Percentiles rank a stretch among this genome's conserved stretches.
Conservation (phyloP, 345 rosid genomes). For the Citrus cavaleriei region DNA sequence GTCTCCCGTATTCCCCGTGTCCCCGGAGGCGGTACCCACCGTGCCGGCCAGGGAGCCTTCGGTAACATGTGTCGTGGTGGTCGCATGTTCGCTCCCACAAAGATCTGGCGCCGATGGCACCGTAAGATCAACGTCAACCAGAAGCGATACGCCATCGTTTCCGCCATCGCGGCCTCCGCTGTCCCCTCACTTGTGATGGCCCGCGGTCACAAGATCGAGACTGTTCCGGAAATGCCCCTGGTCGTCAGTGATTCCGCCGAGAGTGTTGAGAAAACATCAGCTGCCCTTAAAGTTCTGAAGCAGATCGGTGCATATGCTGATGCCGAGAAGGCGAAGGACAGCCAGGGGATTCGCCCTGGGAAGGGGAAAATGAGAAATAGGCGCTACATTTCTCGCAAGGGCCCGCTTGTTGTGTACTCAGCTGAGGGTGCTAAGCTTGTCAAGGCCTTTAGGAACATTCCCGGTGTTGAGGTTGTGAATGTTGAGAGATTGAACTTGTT, state of each 20-base stretch:
- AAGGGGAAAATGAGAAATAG: conserved; percentile 93
- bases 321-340: conserved; percentile 87
- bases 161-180: conserved; percentile 93
- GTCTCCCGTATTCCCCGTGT: conserved; percentile 99
- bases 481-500: conserved; percentile 78
- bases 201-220: conserved; percentile 81
- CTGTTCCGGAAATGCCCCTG: conserved; percentile 87
- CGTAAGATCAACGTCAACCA: conserved; percentile 78
- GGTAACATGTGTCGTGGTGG: conserved; percentile 99
- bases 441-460: conserved; percentile 87
- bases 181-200: conserved; percentile 90
- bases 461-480: conserved; percentile 88
- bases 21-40: conserved; percentile 99
- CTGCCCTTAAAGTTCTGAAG: conserved; percentile 75
- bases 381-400: conserved; percentile 80
- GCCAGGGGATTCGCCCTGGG: conserved; percentile 78
- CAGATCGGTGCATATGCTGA: conserved; percentile 85
- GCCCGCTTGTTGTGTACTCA: conserved; percentile 82
- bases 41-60: conserved; percentile 98
- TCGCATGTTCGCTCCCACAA: conserved; percentile 98
- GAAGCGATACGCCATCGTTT: conserved; percentile 82
- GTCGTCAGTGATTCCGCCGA: conserved; percentile 72
- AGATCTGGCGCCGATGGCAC: conserved; percentile 98
- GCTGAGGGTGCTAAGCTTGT: conserved; percentile 79
- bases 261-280: conserved; percentile 72